These are phyloP conservation scores for Chlorophyllum brunneum DNA, from an alignment of 768 basidiomycete species.

Conservation along the genomic window DNA sequence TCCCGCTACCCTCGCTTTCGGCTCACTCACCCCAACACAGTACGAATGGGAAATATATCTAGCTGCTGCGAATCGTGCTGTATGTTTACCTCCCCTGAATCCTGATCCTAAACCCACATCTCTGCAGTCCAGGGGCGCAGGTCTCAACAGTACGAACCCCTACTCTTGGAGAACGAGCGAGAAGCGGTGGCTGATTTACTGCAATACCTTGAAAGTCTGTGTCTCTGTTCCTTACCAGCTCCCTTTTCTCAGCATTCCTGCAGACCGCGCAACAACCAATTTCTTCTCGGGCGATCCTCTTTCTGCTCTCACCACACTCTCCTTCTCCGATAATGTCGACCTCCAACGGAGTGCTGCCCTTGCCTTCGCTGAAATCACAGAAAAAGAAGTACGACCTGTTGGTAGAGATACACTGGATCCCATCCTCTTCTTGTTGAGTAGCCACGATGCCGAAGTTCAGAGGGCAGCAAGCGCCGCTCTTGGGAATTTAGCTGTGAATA, in stretches of 20 bases:
- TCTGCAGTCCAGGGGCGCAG: conserved; percentile 71
- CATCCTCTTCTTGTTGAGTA: conserved; percentile 93
- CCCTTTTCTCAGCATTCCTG: not conserved
- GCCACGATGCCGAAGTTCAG: conserved; percentile 98
- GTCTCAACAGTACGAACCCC: conserved; percentile 83
- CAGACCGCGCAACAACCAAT: conserved; percentile 97
- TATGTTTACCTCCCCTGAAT: conserved; percentile 32
- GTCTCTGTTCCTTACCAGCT: not conserved
- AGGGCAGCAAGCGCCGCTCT: conserved; percentile 96
- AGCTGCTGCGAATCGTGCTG: conserved; percentile 87
- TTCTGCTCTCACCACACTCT: conserved; percentile 90
- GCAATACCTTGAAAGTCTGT: conserved; percentile 95
- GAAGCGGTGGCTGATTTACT: conserved; percentile 97
- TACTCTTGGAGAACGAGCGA: conserved; percentile 88
- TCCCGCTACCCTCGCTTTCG: conserved; percentile 7
- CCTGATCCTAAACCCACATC: conserved; percentile 16
- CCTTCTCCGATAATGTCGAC: conserved; percentile 99
- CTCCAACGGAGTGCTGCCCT: conserved; percentile 96
- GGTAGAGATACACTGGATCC: conserved; percentile 97
- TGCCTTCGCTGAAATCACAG: conserved; percentile 98
- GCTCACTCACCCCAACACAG: conserved; percentile 2
- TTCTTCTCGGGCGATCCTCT: conserved; percentile 96
- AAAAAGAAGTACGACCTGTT: conserved; percentile 97
- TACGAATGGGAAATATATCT: conserved; percentile 65
- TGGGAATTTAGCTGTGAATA: conserved; percentile 96